A percentile compares a stretch with the other conserved stretches of the same genome.
Conservation (phyloP, 2,329 filamentous ascomycete species). For the Zalaria obscura region DNA sequence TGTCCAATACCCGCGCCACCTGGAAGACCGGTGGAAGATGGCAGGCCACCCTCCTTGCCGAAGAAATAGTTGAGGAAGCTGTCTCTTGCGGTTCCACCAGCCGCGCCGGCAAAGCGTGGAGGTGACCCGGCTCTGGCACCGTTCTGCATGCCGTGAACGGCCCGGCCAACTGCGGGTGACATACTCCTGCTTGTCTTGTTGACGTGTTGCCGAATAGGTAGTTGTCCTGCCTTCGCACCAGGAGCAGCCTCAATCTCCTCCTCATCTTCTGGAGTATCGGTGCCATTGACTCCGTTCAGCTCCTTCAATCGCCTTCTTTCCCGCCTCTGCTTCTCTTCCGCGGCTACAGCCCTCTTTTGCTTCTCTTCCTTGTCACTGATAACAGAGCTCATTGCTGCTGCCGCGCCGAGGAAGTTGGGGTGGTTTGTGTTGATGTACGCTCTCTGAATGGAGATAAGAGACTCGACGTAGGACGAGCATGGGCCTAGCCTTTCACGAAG, state of each 20-base stretch:
- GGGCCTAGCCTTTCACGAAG: conserved; percentile 84
- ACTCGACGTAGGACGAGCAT: conserved; percentile 82
- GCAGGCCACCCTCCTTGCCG: conserved; percentile 68
- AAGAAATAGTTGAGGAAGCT: conserved; percentile 99
- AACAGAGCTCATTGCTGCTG: conserved; percentile 93
- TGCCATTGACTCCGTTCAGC: conserved; percentile 60
- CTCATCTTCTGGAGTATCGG: conserved; percentile 50
- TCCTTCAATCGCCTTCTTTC: conserved; percentile 77
- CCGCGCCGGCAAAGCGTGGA: conserved; percentile 41
- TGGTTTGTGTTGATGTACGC: conserved; percentile 99
- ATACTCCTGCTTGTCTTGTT: conserved; percentile 57
- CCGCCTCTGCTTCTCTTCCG: conserved; percentile 74
- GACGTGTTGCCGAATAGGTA: conserved; percentile 47
- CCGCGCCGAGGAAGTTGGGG: conserved; percentile 92
- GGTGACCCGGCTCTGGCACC: conserved; percentile 52
- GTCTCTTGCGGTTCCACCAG: conserved; percentile 56
- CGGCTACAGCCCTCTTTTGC: conserved; percentile 65
- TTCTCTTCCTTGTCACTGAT: conserved; percentile 90
- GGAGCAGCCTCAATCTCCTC: conserved; percentile 42
- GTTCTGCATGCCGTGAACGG: conserved; percentile 38
- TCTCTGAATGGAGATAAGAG: conserved; percentile 89
- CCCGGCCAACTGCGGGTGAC: conserved; percentile 59
- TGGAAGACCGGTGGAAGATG: conserved; percentile 9
- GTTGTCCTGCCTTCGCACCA: conserved; percentile 33
- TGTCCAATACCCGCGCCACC: not conserved